Percentiles rank a stretch among this genome's conserved stretches.
Conservation (phyloP, 2,329 filamentous ascomycete genomes). For the Monilinia laxa region DNA sequence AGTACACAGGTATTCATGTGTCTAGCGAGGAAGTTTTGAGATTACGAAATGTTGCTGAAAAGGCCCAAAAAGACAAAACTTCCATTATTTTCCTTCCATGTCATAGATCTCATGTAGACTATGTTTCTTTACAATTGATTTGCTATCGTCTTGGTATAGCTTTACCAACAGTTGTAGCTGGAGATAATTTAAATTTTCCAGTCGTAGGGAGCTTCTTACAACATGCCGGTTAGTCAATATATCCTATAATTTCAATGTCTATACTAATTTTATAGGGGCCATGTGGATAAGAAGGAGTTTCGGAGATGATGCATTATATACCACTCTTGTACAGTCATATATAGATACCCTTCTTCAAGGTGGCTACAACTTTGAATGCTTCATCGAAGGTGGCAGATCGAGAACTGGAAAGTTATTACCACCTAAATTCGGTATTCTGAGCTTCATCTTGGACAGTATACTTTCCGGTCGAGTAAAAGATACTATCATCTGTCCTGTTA, state of each 20-base stretch:
- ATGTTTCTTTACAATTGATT: slow-evolving; percentile 90
- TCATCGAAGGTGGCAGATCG: slow-evolving; percentile 92
- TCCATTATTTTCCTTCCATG: slow-evolving; percentile 95
- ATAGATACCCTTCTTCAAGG: slow-evolving; percentile 88
- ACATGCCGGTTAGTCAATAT: slow-evolving; percentile 63
- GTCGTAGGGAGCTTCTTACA: slow-evolving; percentile 87
- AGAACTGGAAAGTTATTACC: slow-evolving; percentile 90
- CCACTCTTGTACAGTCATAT: slow-evolving; percentile 91
- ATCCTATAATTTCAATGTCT: background rate
- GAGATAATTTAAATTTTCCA: slow-evolving; percentile 95
- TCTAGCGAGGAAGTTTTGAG: slow-evolving; percentile 90
- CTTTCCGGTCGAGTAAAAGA: slow-evolving; percentile 86
- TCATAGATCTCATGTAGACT: slow-evolving; percentile 93
- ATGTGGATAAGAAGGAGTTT: slow-evolving; percentile 96
- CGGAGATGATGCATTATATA: slow-evolving; percentile 86
- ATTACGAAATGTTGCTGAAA: slow-evolving; percentile 75
- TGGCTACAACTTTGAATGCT: slow-evolving; percentile 95
- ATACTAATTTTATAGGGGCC: slow-evolving; percentile 53
- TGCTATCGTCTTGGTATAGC: slow-evolving; percentile 91
- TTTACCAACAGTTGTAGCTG: slow-evolving; percentile 87
- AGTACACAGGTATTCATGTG: slow-evolving; percentile 70
- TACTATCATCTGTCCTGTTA: slow-evolving; percentile 90
- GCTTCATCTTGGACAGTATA: slow-evolving; percentile 87
- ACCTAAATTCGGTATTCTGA: slow-evolving; percentile 93
- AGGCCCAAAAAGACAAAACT: slow-evolving; percentile 83